Base-by-base conservation (phyloP, 305 asterid species). In the Salvia sclarea region DNA sequence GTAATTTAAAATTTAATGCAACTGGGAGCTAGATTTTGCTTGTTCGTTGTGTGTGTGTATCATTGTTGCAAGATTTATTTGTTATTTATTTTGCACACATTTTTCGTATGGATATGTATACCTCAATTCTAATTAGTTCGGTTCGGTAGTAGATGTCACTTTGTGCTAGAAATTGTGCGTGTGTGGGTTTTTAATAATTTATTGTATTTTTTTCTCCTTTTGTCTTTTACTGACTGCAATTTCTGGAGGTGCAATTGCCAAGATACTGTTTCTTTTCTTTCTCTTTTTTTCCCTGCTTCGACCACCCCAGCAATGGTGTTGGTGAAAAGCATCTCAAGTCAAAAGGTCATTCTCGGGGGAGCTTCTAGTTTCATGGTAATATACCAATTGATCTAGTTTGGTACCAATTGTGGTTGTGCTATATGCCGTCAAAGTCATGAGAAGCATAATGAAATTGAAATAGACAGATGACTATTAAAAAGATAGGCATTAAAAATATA, bases 331-430 rank as follows among this genome's bases (percentile, higher is more conserved):
- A n/a, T 31, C 69, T 6, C 33, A n/a, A 14, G 28, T 30, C 11
- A 44, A 69, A 69, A 17, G 49, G 35, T 31, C 13, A 3, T 58
- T 58, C 40, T n/a, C 40, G 2, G 2, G 14, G 68, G 28, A 47
- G 63, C 55, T 61, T 49, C 56, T 70, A 16, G 44, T 16, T 52
- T 17, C 33, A 49, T 37, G 30, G n/a, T 55, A 18, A 47, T 20
- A 10, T 33, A 61, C 61, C 7, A n/a, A 38, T 68, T 68, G 56
- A 25, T n/a, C 13, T 55, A 20, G 33, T 28, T 28, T 3, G 33
- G 0, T 28, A 6, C 6, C 2, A 28, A 28, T 28, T 3, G 33
- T 28, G 28, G 13, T 28, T 9, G 25, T 11, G 43, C n/a, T 40
- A 38, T 12, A 37, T 68, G 73, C 58, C 8, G n/a, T 56, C 37